These are phyloP conservation scores for Lachnellula arida DNA, from an alignment of 2,329 filamentous ascomycete genomes.

Conservation along the genomic window DNA sequence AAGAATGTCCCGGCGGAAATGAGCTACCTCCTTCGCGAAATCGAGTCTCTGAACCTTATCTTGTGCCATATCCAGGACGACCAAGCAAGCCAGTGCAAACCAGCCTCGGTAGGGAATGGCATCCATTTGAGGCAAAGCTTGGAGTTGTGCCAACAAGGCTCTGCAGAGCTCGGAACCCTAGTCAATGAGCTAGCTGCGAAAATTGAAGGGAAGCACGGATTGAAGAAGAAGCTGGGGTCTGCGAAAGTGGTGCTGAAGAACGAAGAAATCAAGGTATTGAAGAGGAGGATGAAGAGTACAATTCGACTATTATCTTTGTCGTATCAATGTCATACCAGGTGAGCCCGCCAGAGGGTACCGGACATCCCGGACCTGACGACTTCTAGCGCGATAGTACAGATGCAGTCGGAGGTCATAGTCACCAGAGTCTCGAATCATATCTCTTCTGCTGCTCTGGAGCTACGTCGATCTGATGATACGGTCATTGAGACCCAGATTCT, in stretches of 20 bases:
- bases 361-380: background rate
- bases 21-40: slow-evolving; percentile 5
- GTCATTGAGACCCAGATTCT: background rate
- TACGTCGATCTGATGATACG: background rate
- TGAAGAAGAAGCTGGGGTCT: slow-evolving; percentile 2
- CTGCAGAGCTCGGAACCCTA: background rate
- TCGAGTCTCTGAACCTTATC: slow-evolving; percentile 6
- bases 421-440: slow-evolving; percentile 1
- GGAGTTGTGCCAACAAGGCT: slow-evolving; percentile 1
- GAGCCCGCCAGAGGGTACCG: background rate
- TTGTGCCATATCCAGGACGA: slow-evolving; percentile 1
- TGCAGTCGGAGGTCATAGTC: slow-evolving; percentile 13
- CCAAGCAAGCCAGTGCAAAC: background rate
- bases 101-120: background rate
- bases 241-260: slow-evolving; percentile 9
- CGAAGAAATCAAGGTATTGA: slow-evolving; percentile 4
- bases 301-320: slow-evolving; percentile 6
- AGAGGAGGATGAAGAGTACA: slow-evolving; percentile 3
- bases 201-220: background rate
- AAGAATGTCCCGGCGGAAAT: slow-evolving; percentile 15
- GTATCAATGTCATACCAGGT: slow-evolving; percentile 2
- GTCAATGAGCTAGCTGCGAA: background rate
- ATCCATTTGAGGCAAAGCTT: background rate
- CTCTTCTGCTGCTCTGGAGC: background rate
- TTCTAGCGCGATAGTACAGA: slow-evolving; percentile 9